These are phyloP conservation scores for Trichocomaceae sp. DNA, from an alignment of 2,329 filamentous ascomycete genomes.

Conservation along the genomic window DNA sequence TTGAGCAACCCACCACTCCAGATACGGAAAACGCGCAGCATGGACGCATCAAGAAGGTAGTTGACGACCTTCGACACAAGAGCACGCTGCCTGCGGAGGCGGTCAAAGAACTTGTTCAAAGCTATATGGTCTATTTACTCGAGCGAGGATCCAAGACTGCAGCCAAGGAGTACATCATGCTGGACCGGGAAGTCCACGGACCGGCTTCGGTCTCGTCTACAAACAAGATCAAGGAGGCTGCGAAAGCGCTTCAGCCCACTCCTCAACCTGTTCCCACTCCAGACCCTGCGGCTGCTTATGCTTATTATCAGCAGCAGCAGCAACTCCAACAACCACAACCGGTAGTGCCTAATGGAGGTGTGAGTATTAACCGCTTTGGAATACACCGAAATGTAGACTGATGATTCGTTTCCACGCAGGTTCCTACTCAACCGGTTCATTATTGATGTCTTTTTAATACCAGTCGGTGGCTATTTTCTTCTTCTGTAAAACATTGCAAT, in stretches of 20 bases:
- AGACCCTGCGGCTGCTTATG: conserved; percentile 13
- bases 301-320: conserved; percentile 16
- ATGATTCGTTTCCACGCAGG: not conserved
- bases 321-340: not conserved
- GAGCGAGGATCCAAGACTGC: conserved; percentile 74
- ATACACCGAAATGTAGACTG: not conserved
- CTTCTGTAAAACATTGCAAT: conserved; percentile 14
- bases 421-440: conserved; percentile 5
- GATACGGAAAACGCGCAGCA: conserved; percentile 60
- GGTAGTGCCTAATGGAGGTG: conserved; percentile 11
- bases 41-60: conserved; percentile 71
- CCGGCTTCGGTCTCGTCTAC: conserved; percentile 35
- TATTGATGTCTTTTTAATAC: conserved; percentile 9
- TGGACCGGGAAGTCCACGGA: conserved; percentile 84
- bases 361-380: conserved; percentile 2
- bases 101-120: conserved; percentile 67
- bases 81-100: conserved; percentile 61
- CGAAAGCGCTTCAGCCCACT: conserved; percentile 19
- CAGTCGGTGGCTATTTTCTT: conserved; percentile 2
- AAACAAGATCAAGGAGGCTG: conserved; percentile 25
- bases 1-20: conserved; percentile 66
- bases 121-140: conserved; percentile 78
- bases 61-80: conserved; percentile 66
- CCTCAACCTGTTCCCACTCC: conserved; percentile 16
- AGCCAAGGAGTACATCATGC: conserved; percentile 74